Evolutionary conservation across 2,329 filamentous ascomycete genomes (phyloP).

Genomic region (Zasmidium cellare): DNA sequence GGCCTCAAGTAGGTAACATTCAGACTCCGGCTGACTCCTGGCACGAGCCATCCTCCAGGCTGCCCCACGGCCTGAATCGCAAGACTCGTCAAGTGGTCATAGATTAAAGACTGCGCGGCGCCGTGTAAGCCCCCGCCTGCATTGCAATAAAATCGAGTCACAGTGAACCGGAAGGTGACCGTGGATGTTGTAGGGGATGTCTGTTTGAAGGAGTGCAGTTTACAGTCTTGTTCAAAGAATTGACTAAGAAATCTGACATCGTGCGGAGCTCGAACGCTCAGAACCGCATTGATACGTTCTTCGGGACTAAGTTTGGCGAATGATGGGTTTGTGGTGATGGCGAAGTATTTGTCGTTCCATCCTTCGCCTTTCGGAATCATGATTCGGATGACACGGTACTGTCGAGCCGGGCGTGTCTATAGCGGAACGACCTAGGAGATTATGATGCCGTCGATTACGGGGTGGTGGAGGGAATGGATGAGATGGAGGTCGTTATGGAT

Average conservation of each 20-base stretch:
- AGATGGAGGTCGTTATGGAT: too few species aligned
- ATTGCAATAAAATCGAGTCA: constrained; percentile 49
- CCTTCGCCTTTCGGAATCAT: constrained; percentile 17
- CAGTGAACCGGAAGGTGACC: constrained; percentile 46
- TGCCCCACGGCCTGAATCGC: constrained; percentile 29
- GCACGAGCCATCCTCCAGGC: constrained; percentile 44
- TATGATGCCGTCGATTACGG: too few species aligned
- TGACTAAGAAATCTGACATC: constrained; percentile 19
- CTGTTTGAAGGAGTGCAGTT: constrained; percentile 34
- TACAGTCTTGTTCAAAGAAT: constrained; percentile 26
- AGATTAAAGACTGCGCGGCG: constrained; percentile 53
- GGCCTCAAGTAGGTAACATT: constrained; percentile 49
- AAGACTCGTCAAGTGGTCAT: constrained; percentile 53
- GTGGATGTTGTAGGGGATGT: constrained; percentile 38
- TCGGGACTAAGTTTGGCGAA: constrained; percentile 23
- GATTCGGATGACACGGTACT: too few species aligned
- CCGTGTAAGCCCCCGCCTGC: constrained; percentile 53
- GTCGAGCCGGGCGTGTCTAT: too few species aligned
- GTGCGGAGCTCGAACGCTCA: constrained; percentile 15
- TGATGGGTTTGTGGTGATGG: constrained; percentile 2
- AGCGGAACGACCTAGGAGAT: too few species aligned
- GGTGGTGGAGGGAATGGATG: too few species aligned
- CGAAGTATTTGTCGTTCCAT: constrained; percentile 8
- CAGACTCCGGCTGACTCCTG: constrained; percentile 43
- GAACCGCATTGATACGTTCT: constrained; percentile 25